These are phyloP conservation scores for Phytopythium montanum DNA, from an alignment of 352 stramenopile genomes.

Conservation along the genomic window DNA sequence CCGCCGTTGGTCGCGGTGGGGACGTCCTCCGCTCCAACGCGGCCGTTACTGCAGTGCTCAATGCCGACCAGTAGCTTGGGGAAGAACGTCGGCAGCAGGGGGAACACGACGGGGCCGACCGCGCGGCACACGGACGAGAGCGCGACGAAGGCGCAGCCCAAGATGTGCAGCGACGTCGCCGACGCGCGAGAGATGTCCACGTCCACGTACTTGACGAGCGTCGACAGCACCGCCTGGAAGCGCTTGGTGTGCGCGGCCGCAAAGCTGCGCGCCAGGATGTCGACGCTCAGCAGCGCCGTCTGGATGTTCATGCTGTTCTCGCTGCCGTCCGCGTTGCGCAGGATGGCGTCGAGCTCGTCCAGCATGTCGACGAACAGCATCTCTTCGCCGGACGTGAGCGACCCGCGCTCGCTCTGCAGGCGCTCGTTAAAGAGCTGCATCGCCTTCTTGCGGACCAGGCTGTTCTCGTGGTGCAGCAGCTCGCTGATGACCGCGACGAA, in stretches of 20 bases:
- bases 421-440: conserved; percentile 89
- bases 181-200: conserved; percentile 42
- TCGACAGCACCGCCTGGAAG: conserved; percentile 70
- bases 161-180: conserved; percentile 63
- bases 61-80: conserved; percentile 66
- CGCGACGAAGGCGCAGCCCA: conserved; percentile 79
- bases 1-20: conserved; percentile 9
- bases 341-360: conserved; percentile 67
- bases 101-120: conserved; percentile 70
- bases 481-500: conserved; percentile 86
- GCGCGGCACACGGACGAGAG: conserved; percentile 72
- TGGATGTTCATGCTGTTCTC: conserved; percentile 81
- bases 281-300: conserved; percentile 78
- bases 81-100: conserved; percentile 82
- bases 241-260: conserved; percentile 60
- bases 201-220: conserved; percentile 72
- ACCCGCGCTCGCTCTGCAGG: conserved; percentile 58
- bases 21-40: not conserved
- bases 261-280: conserved; percentile 84
- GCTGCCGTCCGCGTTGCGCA: conserved; percentile 50
- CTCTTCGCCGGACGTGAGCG: conserved; percentile 62
- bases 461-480: conserved; percentile 82
- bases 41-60: conserved; percentile 32
- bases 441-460: conserved; percentile 83
- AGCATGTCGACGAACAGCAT: conserved; percentile 88